These are phyloP conservation scores for Glebionis coronaria DNA, from an alignment of 129 eudicot genomes.

Conservation along the genomic window DNA sequence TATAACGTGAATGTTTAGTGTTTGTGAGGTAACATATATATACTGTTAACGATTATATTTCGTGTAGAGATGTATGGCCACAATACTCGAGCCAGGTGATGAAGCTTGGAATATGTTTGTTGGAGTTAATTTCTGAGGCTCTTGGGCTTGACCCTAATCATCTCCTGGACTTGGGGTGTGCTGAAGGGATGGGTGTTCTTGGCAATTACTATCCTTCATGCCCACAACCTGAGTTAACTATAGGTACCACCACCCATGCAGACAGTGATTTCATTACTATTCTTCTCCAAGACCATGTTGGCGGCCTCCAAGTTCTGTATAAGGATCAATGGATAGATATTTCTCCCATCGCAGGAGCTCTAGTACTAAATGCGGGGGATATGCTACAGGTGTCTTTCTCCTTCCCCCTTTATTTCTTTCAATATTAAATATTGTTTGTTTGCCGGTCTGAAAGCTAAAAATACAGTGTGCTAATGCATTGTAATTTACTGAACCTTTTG, in stretches of 20 bases:
- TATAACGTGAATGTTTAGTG: no score
- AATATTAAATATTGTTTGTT: not conserved
- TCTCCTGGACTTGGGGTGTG: constrained; percentile 39
- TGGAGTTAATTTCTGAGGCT: constrained; percentile 44
- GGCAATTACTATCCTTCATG: constrained; percentile 46
- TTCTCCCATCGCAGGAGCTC: constrained; percentile 38
- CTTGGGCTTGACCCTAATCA: constrained; percentile 38
- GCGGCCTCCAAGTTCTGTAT: constrained; percentile 46
- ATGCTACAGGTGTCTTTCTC: constrained; percentile 37
- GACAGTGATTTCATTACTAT: constrained; percentile 39
- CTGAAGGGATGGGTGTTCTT: constrained; percentile 31
- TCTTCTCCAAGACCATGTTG: constrained; percentile 49
- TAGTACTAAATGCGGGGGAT: constrained; percentile 43
- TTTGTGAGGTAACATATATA: no score
- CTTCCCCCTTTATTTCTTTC: not conserved
- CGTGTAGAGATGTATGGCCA: constrained; percentile 32
- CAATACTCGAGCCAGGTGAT: constrained; percentile 27
- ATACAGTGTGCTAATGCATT: not conserved
- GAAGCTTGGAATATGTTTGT: constrained; percentile 31
- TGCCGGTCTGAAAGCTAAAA: not conserved
- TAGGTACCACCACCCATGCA: constrained; percentile 26
- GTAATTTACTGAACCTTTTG: not conserved
- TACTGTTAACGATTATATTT: not conserved
- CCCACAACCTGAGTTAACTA: constrained; percentile 42
- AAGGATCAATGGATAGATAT: constrained; percentile 50